Conservation (phyloP, 495 filamentous ascomycete genomes). For the Aspergillus taichungensis region DNA sequence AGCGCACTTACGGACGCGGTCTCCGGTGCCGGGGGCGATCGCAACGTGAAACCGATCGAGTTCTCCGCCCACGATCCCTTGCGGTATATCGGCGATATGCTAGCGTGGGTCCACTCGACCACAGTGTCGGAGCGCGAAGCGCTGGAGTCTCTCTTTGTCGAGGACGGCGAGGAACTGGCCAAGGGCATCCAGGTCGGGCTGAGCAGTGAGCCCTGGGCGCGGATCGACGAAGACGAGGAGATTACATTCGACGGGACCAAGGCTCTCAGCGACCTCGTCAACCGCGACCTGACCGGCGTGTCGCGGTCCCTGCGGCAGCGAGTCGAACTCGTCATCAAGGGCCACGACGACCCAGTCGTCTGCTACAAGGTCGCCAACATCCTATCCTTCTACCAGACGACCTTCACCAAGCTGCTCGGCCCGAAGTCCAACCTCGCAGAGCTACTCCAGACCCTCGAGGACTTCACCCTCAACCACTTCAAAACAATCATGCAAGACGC, state of each 20-base stretch:
- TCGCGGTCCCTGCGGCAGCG: slow-evolving; percentile 70
- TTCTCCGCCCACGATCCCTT: slow-evolving; percentile 85
- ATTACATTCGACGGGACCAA: slow-evolving; percentile 70
- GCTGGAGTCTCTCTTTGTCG: slow-evolving; percentile 81
- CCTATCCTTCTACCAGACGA: slow-evolving; percentile 78
- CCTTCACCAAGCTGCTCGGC: slow-evolving; percentile 72
- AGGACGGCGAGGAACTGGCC: slow-evolving; percentile 84
- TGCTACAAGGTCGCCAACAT: slow-evolving; percentile 87
- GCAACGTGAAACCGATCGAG: slow-evolving; percentile 81
- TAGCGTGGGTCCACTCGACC: slow-evolving; percentile 92
- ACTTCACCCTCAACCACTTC: slow-evolving; percentile 77
- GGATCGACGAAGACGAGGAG: slow-evolving; percentile 48
- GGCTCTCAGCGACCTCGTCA: slow-evolving; percentile 80
- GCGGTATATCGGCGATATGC: slow-evolving; percentile 93
- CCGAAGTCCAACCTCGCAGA: slow-evolving; percentile 60
- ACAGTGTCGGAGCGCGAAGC: slow-evolving; percentile 91
- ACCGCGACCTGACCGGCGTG: slow-evolving; percentile 73
- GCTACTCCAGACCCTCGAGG: slow-evolving; percentile 56
- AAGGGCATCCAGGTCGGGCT: slow-evolving; percentile 76
- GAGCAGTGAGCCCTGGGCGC: slow-evolving; percentile 81
- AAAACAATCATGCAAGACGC: slow-evolving; percentile 69
- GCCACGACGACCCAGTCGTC: slow-evolving; percentile 79
- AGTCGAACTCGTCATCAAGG: slow-evolving; percentile 84
- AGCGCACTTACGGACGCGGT: slow-evolving; percentile 73
- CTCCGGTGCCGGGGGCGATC: slow-evolving; percentile 32